Evolutionary conservation across 1,284 basidiomycete genomes (phyloP), one percentile per base, ranked within the genome.

Genomic region (Entoloma clypeatum): DNA sequence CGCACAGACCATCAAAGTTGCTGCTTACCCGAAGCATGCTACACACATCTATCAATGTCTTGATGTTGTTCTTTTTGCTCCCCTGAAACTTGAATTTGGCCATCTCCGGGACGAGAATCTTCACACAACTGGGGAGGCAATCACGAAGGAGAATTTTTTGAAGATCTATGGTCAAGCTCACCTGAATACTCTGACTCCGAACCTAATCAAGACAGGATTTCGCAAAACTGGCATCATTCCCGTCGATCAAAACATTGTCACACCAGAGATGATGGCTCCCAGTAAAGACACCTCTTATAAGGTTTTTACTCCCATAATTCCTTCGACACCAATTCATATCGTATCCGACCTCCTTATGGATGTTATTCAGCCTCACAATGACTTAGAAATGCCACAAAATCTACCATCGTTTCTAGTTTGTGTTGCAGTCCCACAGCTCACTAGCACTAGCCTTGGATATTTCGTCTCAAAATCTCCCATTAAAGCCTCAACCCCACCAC

Each of bases 11-110:
- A 72, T 72, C 27, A 37, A 54, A 16, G 50, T 71, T 5, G 31
- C 68, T 0, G 67, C 65, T 28, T 72, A 72, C 53, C 63, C 62
- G 0, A 42, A 64, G 1, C 68, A 74, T 47, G 28, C 51, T 0
- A 72, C 69, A 0, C 68, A 72, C 45, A 41, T 69, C 22, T 68
- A 64, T 33, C 68, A 72, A 49, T 66, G 67, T 3, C 62, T 72
- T 27, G 66, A 73, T 50, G 58, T 66, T 13, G 57, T 61, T 2
- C 43, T 61, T 10, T 64, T 66, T 36, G 35, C 33, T 7, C 26
- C 44, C 4, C 28, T 65, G 36, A 67, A 64, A 44, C 8, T 8
- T 3, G 4, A 22, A n/a, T 10, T 9, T 11, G 16, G 34, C 29
- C 36, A 37, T 37, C 25, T 27, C 36, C 49, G 54, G 1, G 52